Evolutionary conservation across 2,329 filamentous ascomycete genomes (phyloP), one percentile per base, ranked within the genome.

Genomic region (Fusarium hainanense): DNA sequence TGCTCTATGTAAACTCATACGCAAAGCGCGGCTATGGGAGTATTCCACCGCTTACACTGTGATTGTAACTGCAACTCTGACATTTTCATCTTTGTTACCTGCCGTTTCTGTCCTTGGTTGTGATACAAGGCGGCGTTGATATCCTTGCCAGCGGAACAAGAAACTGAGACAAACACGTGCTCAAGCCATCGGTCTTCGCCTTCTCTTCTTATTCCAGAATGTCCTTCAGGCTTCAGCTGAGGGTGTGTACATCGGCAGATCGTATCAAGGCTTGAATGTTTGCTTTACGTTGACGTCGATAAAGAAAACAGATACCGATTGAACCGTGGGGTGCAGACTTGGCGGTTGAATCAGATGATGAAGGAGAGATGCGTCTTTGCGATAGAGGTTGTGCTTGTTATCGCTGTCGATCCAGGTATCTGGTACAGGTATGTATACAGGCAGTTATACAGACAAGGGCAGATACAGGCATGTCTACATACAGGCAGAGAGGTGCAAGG

Each of bases 271-370:
- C 34, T 37, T 37, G 34, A 37, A n/a, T 37, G 34, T 37, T n/a
- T 37, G 34, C 18, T 37, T 37, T 37, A 12, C 48, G 46, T 46
- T 49, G 28, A 63, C 56, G 51, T 58, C 18, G 34, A 37, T 37
- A 37, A 37, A 60, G 28, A 63, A 56, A 50, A 61, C 52, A 54
- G 67, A 58, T 47, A 64, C 60, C 47, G 51, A 60, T 47, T 13
- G 52, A 40, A 27, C 56, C 71, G 71, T 70, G 71, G 66, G 66
- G 71, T 73, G 50, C 54, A 63, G 50, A 32, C 42, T 46, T 51
- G 43, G n/a, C 27, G 28, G 4, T 37, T 23, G 21, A 40, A 51
- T 51, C 48, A 51, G 48, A 40, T 51, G 32, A 51, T 27, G 23
- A 51, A 20, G 12, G 18, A 51, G 32, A 41, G 25, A 37, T 51